Evolutionary conservation across 129 eudicot species (phyloP), one percentile per base, ranked within the genome.

Genomic region (Rutidosis leptorrhynchoides): DNA sequence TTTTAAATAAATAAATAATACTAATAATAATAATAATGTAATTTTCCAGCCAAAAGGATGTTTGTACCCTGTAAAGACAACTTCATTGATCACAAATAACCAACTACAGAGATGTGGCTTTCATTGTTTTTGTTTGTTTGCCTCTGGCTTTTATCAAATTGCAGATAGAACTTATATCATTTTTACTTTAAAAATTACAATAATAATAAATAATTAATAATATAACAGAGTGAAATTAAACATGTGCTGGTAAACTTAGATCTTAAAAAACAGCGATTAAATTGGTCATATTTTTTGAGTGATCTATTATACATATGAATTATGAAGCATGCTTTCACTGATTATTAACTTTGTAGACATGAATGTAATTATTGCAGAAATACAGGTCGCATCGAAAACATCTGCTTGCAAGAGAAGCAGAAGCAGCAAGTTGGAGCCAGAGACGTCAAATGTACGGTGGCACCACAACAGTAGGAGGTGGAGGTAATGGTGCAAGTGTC

Each of bases 391-490:
- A 93, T 37, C 75, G 93, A 56, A 93, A 93, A 46, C 99, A 93
- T 77, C 40, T 93, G 48, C 74, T 85, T 30, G 96, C 96, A 5
- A 66, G 99, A 67, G 99, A 93, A 80, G 93, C 96, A 0, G 99
- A 88, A 77, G 96, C 99, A 19, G 96, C 93, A 48, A 84, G 77
- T 71, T 89, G 96, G 99, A 93, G 82, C 75, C 98, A 88, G 24
- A 78, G 88, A 65, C 82, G 90, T 62, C 96, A 89, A 74, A 74
- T 84, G 72, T 88, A 88, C 22, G 83, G 98, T 16, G 78, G 77
- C 37, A 59, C 76, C 28, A 25, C 82, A 19, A 0, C 72, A 2
- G 65, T 51, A 12, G 74, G 57, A 30, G 84, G 73, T 1, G 86
- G 87, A 23, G 58, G 37, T 16, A 14, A 17, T 6, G 45, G 56